Base-by-base conservation (phyloP, 2,329 filamentous ascomycete species). In the Colletotrichum magnum region DNA sequence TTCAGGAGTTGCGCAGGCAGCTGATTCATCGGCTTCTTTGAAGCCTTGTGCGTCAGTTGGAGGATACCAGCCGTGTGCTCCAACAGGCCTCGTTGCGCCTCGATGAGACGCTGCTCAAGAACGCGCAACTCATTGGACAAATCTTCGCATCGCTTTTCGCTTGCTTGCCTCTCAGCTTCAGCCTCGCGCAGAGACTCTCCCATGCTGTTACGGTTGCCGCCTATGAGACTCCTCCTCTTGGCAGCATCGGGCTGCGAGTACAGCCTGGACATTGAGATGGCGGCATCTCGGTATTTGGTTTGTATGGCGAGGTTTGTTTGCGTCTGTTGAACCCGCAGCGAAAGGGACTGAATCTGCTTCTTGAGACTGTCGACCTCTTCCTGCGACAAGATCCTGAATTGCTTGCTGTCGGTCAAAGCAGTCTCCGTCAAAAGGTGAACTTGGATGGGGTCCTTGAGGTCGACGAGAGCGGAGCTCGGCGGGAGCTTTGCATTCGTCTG, bases 391-490 rank as follows among this genome's bases (percentile, higher is more conserved):
- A 99, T 91, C 77, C 95, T 91, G 79, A 91, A 99, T 74, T 90
- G 85, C 76, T 91, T 92, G 83, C 94, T 97, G 81, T 99, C 96
- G 69, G 91, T 89, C 69, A 99, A 89, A 21, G 96, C 96, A 21
- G 94, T 98, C 83, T 98, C 95, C 71, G 96, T 95, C 68, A 99
- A 88, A 54, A 99, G 84, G 79, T 98, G 97, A 78, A 97, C 91
- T 74, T 94, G 92, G 52, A 99, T 93, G 69, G 86, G 88, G 79
- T 93, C 93, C 72, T 89, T 88, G 61, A 91, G 83, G 74, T 92
- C 88, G 73, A 91, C 85, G 12, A 87, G 82, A 4, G 81, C 81
- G 21, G 88, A 89, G 74, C 85, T 90, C 72, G 88, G 87, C 12
- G 85, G 83, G 59, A 85, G 84, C 36, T 82, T 80, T 45, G 80